Evolutionary conservation across 1,284 basidiomycete genomes (phyloP).

Genomic region (Bjerkandera adusta): DNA sequence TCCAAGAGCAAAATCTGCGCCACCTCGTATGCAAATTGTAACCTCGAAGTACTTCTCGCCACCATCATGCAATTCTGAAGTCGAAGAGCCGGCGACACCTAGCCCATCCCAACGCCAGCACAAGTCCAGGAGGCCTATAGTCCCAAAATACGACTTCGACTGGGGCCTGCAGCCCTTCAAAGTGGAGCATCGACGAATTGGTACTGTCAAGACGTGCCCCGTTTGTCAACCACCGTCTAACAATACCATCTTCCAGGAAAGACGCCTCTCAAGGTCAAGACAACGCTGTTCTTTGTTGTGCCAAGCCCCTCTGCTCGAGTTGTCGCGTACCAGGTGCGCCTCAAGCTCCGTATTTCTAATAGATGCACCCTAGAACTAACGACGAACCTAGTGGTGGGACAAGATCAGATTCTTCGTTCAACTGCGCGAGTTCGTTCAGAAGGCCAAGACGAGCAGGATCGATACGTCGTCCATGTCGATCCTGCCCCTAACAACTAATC

Average conservation of each 20-base stretch:
- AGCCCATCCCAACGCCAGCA: neutral
- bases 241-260: too few relatives aligned
- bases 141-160: conserved; percentile 6
- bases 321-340: conserved; percentile 12
- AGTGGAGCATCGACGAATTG: conserved; percentile 3
- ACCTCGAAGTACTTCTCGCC: neutral
- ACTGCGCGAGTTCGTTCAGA: neutral
- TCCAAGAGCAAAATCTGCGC: neutral
- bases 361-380: neutral
- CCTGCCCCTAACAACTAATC: too few relatives aligned
- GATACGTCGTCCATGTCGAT: too few relatives aligned
- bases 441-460: too few relatives aligned
- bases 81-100: neutral
- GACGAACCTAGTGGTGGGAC: conserved; percentile 9
- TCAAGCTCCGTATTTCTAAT: neutral
- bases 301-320: conserved; percentile 16
- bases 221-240: neutral
- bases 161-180: conserved; percentile 17
- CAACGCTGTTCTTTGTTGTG: conserved; percentile 13
- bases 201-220: neutral
- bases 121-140: neutral
- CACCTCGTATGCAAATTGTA: neutral
- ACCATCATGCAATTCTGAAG: neutral
- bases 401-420: conserved; percentile 9
- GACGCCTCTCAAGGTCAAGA: too few relatives aligned